Conservation (phyloP, 1,284 basidiomycete species). For the Heterobasidion occidentale region DNA sequence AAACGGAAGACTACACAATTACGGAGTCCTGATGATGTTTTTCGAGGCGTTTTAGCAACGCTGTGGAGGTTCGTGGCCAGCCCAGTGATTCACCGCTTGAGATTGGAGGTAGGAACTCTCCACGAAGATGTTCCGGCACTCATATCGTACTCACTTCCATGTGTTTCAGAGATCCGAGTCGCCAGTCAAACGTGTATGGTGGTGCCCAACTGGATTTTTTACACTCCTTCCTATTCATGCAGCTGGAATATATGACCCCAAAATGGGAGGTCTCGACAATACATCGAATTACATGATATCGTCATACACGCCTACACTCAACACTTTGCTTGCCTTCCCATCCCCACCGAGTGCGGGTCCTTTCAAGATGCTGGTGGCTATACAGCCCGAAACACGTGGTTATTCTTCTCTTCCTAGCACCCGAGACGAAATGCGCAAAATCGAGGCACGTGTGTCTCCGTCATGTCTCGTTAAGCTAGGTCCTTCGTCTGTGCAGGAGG, state of each 20-base stretch:
- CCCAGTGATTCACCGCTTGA: not conserved
- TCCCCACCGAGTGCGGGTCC: not conserved
- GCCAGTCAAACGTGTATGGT: slow-evolving; percentile 1
- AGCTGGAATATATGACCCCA: slow-evolving; percentile 8
- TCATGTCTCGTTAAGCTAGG: slow-evolving; percentile 7
- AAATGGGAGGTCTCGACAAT: not conserved
- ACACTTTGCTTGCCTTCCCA: not conserved
- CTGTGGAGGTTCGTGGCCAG: not conserved
- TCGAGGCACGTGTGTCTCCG: not conserved
- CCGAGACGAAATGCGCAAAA: not conserved
- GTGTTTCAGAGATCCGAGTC: not conserved
- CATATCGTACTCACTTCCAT: not conserved
- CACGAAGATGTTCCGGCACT: not conserved
- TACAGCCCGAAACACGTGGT: not conserved
- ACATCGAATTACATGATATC: slow-evolving; percentile 12
- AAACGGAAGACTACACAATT: too few species aligned
- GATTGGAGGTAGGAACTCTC: not conserved
- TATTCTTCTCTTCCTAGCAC: not conserved
- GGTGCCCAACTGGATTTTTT: slow-evolving; percentile 8
- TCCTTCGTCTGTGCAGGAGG: slow-evolving; percentile 1
- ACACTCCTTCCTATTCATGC: slow-evolving; percentile 8
- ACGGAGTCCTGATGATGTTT: not conserved
- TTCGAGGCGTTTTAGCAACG: not conserved
- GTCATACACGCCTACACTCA: slow-evolving; percentile 17
- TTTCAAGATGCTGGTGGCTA: slow-evolving; percentile 1